These are phyloP conservation scores for Saprolegnia diclina DNA, from an alignment of 352 stramenopile species.

Conservation along the genomic window DNA sequence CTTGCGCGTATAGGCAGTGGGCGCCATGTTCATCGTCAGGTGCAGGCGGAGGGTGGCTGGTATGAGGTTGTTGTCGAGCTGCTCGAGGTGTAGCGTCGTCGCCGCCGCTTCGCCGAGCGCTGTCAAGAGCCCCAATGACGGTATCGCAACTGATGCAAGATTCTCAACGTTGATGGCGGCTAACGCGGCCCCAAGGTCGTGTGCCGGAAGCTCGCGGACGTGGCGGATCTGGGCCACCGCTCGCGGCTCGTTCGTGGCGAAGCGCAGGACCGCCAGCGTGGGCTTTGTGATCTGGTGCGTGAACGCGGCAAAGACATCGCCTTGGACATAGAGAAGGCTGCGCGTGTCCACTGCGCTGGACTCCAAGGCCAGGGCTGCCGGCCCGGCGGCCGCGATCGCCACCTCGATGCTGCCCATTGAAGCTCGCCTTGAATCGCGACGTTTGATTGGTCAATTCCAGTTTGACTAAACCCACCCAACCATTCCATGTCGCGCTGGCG, in stretches of 20 bases:
- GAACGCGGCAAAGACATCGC: neutral
- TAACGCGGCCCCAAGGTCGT: neutral
- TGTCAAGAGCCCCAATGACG: too few relatives aligned
- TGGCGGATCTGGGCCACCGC: neutral
- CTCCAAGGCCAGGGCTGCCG: neutral
- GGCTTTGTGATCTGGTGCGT: neutral
- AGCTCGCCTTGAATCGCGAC: neutral
- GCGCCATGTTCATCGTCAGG: neutral
- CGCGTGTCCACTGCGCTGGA: neutral
- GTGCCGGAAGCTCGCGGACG: neutral
- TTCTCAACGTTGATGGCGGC: neutral
- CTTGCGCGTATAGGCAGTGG: neutral
- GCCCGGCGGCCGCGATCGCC: neutral
- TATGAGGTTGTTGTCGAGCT: neutral
- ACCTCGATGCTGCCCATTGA: neutral
- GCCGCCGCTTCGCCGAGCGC: too few relatives aligned
- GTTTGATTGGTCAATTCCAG: neutral
- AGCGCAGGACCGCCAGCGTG: neutral
- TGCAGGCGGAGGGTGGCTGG: neutral
- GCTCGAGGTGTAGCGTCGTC: neutral
- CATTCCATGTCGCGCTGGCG: too few relatives aligned
- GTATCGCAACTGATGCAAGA: too few relatives aligned
- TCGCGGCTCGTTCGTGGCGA: neutral
- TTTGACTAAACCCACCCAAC: too few relatives aligned
- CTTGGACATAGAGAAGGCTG: slow-evolving; percentile 3